phyloP scores from a whole-genome alignment of 2,329 filamentous ascomycete species.

The Lasiodiplodia hormozganensis region DNA sequence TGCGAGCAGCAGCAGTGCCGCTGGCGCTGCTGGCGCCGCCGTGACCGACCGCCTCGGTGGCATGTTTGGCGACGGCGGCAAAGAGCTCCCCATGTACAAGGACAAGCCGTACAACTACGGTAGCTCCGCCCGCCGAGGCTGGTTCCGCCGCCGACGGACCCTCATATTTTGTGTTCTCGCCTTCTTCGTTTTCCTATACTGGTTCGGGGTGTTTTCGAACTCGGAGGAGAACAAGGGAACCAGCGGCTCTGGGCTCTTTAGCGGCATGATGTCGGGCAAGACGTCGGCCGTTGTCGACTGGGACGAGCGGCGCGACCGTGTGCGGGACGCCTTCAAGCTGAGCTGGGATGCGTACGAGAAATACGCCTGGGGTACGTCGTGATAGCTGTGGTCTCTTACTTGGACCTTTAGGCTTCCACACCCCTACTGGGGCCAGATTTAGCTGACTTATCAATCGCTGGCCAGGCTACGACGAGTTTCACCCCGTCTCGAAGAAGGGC shows the following conservation, averaged over 20 bases:
- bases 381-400: not conserved
- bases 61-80: slow-evolving; percentile 67
- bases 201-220: slow-evolving; percentile 50
- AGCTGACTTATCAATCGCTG: slow-evolving; percentile 28
- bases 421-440: not conserved
- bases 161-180: slow-evolving; percentile 60
- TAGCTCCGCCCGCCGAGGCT: slow-evolving; percentile 60
- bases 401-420: not conserved
- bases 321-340: slow-evolving; percentile 86
- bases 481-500: slow-evolving; percentile 80
- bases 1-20: slow-evolving; percentile 34
- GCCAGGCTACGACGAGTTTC: slow-evolving; percentile 78
- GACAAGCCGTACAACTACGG: slow-evolving; percentile 89
- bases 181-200: slow-evolving; percentile 70
- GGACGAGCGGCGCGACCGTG: slow-evolving; percentile 76
- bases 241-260: slow-evolving; percentile 4
- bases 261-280: slow-evolving; percentile 16
- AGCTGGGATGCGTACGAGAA: slow-evolving; percentile 94
- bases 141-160: slow-evolving; percentile 70
- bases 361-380: slow-evolving; percentile 85
- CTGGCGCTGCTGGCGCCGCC: slow-evolving; percentile 40
- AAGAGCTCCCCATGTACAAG: slow-evolving; percentile 91
- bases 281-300: slow-evolving; percentile 65
- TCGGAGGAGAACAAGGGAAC: slow-evolving; percentile 2
- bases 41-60: slow-evolving; percentile 69